These are phyloP conservation scores for Carex myosuroides DNA, from an alignment of 176 grass and related monocot genomes.

Conservation along the genomic window DNA sequence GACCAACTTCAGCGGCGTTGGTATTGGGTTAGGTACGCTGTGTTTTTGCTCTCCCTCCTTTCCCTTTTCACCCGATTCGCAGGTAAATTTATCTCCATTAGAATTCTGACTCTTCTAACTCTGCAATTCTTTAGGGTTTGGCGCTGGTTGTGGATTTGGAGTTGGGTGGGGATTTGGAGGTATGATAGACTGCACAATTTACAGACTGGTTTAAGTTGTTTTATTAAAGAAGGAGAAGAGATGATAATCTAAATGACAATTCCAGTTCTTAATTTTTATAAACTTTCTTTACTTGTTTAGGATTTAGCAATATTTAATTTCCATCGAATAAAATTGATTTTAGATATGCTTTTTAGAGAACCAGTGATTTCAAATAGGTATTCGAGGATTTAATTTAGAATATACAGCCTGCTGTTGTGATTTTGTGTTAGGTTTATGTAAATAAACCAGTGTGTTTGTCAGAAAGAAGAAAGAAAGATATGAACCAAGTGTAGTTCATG, in stretches of 20 bases:
- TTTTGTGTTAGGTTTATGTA: not conserved
- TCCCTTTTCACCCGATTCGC: not conserved
- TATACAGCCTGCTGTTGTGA: not conserved
- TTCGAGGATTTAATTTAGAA: not conserved
- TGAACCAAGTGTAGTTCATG: not conserved
- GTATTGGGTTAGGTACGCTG: conserved; percentile 61
- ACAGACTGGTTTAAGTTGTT: not conserved
- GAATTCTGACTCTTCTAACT: conserved; percentile 10
- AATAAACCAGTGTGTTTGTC: not conserved
- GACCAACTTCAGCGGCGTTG: conserved; percentile 49
- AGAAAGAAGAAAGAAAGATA: not conserved
- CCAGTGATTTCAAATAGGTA: not conserved
- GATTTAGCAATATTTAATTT: not conserved
- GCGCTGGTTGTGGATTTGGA: conserved; percentile 87
- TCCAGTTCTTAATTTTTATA: too few species aligned
- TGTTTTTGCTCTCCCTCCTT: not conserved
- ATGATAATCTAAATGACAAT: not conserved
- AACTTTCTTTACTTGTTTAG: not conserved
- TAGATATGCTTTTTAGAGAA: not conserved
- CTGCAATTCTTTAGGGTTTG: conserved; percentile 49
- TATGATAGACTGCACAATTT: conserved; percentile 1
- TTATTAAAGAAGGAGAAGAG: not conserved
- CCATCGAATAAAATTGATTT: not conserved
- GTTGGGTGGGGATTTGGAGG: conserved; percentile 96
- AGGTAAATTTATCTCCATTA: not conserved